These are phyloP conservation scores for Ajuga chamaepitys DNA, from an alignment of 257 asterid genomes.

Conservation along the genomic window DNA sequence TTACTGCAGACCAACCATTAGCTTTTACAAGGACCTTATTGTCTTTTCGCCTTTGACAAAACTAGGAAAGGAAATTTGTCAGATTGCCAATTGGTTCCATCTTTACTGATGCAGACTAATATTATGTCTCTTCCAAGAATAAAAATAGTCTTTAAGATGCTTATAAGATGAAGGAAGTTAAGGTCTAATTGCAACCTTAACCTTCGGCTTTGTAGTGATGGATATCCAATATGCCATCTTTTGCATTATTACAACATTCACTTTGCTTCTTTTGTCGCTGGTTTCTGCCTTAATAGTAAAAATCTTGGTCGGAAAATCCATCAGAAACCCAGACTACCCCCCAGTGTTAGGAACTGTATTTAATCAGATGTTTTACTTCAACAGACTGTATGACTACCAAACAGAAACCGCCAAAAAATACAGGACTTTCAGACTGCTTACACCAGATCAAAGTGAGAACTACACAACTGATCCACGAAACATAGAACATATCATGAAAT, in stretches of 20 bases:
- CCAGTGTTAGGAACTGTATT: slow-evolving; percentile 70
- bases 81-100: no score
- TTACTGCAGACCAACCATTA: no score
- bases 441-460: slow-evolving; percentile 46
- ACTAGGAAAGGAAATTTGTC: no score
- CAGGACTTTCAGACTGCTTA: slow-evolving; percentile 37
- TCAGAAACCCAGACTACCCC: slow-evolving; percentile 32
- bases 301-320: slow-evolving; percentile 42
- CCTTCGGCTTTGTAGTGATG: slow-evolving; percentile 15
- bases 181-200: not conserved
- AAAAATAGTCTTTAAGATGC: no score
- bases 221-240: slow-evolving; percentile 21
- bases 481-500: slow-evolving; percentile 52
- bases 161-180: not conserved
- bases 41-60: no score
- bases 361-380: slow-evolving; percentile 47
- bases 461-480: slow-evolving; percentile 51
- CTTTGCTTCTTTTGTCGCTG: slow-evolving; percentile 16
- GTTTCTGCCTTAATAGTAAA: slow-evolving; percentile 21
- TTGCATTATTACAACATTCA: not conserved
- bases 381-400: slow-evolving; percentile 43
- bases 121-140: no score
- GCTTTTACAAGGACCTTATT: no score
- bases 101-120: no score
- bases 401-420: slow-evolving; percentile 29